phyloP scores from a whole-genome alignment of 805 yeast species.

The Candida orba region DNA sequence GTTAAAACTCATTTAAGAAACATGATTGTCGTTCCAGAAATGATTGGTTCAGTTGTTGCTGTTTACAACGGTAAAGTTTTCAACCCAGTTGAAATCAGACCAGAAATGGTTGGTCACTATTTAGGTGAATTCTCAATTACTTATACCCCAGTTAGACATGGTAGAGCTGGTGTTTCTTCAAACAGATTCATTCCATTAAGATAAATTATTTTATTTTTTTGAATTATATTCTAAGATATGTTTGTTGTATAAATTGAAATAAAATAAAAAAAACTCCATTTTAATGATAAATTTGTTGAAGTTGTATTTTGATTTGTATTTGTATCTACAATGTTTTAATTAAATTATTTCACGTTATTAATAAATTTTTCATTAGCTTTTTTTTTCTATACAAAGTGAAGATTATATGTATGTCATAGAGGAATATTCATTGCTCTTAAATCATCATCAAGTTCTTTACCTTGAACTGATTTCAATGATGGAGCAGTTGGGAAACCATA shows the following conservation, averaged over 20 bases:
- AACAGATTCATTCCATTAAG: conserved; percentile 68
- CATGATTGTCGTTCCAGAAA: conserved; percentile 98
- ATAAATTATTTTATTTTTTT: conserved; percentile 25
- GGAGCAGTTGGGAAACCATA: conserved; percentile 85
- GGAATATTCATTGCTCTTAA: conserved; percentile 44
- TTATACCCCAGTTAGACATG: conserved; percentile 99
- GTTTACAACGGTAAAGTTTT: conserved; percentile 99
- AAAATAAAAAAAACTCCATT: conserved; percentile 11
- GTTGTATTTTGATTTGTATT: neutral
- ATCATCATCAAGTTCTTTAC: conserved; percentile 72
- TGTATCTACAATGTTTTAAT: neutral
- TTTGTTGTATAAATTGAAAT: conserved; percentile 11
- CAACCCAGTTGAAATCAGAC: conserved; percentile 98
- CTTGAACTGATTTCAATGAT: conserved; percentile 51
- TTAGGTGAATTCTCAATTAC: conserved; percentile 99
- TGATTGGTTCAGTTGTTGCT: conserved; percentile 98
- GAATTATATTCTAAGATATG: conserved; percentile 7
- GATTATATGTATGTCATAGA: conserved; percentile 1
- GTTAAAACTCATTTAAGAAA: conserved; percentile 99
- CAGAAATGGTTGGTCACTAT: conserved; percentile 99
- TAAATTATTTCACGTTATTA: neutral
- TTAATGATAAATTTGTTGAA: conserved; percentile 6
- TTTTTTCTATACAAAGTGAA: neutral
- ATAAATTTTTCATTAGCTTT: conserved; percentile 1
- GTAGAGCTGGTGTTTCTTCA: conserved; percentile 84